A percentile compares a stretch with the other conserved stretches of the same genome.
Evolutionary conservation across 2,329 filamentous ascomycete genomes (phyloP).

Genomic region (Colletotrichum lentis): DNA sequence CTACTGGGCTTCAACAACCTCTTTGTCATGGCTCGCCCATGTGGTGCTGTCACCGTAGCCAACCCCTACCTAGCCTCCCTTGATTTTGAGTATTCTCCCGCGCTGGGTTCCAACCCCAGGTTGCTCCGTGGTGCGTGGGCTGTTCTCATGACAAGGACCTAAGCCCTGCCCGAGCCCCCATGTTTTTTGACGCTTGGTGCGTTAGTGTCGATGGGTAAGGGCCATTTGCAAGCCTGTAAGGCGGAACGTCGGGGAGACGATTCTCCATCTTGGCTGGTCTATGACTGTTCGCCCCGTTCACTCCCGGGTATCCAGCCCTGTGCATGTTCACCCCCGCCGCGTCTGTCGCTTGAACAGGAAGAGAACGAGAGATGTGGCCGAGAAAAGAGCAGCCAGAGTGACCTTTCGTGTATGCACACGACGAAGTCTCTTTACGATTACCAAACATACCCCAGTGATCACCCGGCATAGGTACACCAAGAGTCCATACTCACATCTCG

Average conservation of each 20-base stretch:
- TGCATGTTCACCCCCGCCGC: conserved; percentile 23
- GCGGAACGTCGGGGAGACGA: conserved; percentile 9
- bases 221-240: conserved; percentile 28
- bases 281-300: conserved; percentile 7
- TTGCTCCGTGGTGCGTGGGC: conserved; percentile 11
- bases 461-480: neutral
- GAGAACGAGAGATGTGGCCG: neutral
- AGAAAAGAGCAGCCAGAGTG: neutral
- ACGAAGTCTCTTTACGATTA: neutral
- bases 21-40: conserved; percentile 17
- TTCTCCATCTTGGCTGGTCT: conserved; percentile 25
- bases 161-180: conserved; percentile 3
- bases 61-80: conserved; percentile 12
- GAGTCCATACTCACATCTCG: neutral
- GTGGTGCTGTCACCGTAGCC: conserved; percentile 27
- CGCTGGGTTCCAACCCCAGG: conserved; percentile 1
- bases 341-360: neutral
- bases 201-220: neutral
- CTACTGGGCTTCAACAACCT: neutral
- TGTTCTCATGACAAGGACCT: conserved; percentile 15
- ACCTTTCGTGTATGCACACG: neutral
- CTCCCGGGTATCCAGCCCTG: conserved; percentile 21
- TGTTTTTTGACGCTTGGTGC: conserved; percentile 10
- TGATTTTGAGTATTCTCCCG: neutral
- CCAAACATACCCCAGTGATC: neutral